These are phyloP conservation scores for Monosporascus sp. DNA, from an alignment of 2,329 filamentous ascomycete genomes.

Conservation along the genomic window DNA sequence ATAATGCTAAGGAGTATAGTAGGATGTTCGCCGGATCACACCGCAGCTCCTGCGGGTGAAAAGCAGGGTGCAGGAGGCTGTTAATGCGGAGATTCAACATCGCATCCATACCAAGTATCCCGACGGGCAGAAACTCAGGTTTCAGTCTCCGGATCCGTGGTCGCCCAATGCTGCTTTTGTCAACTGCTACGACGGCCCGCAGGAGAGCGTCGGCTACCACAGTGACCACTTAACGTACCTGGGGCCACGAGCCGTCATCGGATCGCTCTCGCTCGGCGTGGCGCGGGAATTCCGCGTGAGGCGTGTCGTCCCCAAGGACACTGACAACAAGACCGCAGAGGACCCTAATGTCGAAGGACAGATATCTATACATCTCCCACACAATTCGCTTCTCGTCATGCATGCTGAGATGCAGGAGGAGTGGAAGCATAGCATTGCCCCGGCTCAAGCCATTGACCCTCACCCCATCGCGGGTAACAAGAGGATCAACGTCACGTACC, in stretches of 20 bases:
- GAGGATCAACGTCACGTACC: conserved; percentile 90
- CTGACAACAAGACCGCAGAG: conserved; percentile 32
- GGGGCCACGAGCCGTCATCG: conserved; percentile 82
- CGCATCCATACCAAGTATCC: conserved; percentile 67
- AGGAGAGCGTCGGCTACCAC: conserved; percentile 86
- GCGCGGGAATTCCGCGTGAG: conserved; percentile 90
- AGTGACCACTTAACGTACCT: conserved; percentile 90
- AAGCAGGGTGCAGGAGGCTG: conserved; percentile 62
- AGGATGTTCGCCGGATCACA: conserved; percentile 72
- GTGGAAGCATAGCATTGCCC: conserved; percentile 86
- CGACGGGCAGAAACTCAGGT: conserved; percentile 64
- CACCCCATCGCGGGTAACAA: conserved; percentile 76
- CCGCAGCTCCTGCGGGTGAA: conserved; percentile 69
- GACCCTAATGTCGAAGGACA: conserved; percentile 69
- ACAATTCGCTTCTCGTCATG: conserved; percentile 93
- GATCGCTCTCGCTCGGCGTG: conserved; percentile 84
- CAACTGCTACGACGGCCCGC: conserved; percentile 82
- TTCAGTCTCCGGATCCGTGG: conserved; percentile 72
- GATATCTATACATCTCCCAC: conserved; percentile 87
- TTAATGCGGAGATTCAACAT: conserved; percentile 70
- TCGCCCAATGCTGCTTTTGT: conserved; percentile 85
- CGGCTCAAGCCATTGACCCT: conserved; percentile 70
- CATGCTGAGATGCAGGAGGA: conserved; percentile 97
- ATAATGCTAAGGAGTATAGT: background rate
- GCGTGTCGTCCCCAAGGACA: conserved; percentile 59